A percentile compares a stretch with the other conserved stretches of the same genome.
phyloP scores from a whole-genome alignment of 2,329 filamentous ascomycete genomes.

The Penicillium corylophilum region DNA sequence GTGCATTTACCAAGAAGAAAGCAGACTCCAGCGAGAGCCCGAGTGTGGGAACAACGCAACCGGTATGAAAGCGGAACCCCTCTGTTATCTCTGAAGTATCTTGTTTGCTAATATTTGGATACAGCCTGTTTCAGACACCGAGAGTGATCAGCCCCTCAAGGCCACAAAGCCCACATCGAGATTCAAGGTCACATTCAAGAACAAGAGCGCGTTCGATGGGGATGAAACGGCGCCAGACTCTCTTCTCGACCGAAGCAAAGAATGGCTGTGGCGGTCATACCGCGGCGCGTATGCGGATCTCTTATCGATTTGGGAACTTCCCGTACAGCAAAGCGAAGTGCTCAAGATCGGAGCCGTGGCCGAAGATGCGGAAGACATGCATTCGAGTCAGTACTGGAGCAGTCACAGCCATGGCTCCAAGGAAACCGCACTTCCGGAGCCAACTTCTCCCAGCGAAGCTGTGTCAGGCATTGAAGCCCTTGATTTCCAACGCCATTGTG shows the following conservation, averaged over 20 bases:
- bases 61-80: conserved; percentile 31
- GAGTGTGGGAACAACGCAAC: conserved; percentile 25
- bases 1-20: conserved; percentile 35
- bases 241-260: conserved; percentile 51
- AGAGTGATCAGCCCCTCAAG: conserved; percentile 34
- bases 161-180: conserved; percentile 29
- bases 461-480: conserved; percentile 30
- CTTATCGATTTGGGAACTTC: conserved; percentile 59
- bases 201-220: conserved; percentile 57
- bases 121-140: conserved; percentile 40
- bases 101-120: conserved; percentile 28
- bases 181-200: conserved; percentile 55
- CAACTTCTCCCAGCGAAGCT: conserved; percentile 7
- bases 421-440: conserved; percentile 24
- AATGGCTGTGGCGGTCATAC: conserved; percentile 53
- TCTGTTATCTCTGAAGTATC: conserved; percentile 29
- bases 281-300: conserved; percentile 58
- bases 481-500: conserved; percentile 45
- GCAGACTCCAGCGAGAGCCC: conserved; percentile 38
- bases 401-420: conserved; percentile 28
- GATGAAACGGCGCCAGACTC: conserved; percentile 48
- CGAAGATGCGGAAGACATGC: conserved; percentile 32
- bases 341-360: conserved; percentile 55
- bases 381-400: conserved; percentile 22
- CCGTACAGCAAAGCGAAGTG: conserved; percentile 56